Conservation (phyloP, 78 protist species). For the Acrasis kona region DNA sequence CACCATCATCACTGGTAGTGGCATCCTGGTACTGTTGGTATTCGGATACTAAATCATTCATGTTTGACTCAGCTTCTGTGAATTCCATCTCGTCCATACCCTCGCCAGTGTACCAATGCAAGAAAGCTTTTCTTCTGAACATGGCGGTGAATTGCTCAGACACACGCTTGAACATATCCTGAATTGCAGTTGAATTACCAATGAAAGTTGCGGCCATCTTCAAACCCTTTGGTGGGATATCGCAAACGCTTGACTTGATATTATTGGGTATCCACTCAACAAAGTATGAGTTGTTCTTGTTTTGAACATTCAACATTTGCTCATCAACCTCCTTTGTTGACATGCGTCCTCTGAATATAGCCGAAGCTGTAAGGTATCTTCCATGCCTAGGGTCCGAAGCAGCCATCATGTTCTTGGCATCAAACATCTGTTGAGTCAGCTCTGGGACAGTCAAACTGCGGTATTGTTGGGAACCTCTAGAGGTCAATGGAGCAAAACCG, state of each 20-base stretch:
- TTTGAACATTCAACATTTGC: slow-evolving; percentile 88
- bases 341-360: slow-evolving; percentile 93
- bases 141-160: slow-evolving; percentile 91
- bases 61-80: slow-evolving; percentile 63
- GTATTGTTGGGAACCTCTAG: slow-evolving; percentile 67
- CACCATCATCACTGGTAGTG: slow-evolving; percentile 74
- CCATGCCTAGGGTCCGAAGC: slow-evolving; percentile 97
- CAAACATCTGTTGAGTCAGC: slow-evolving; percentile 97
- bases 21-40: slow-evolving; percentile 72
- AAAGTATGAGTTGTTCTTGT: slow-evolving; percentile 89
- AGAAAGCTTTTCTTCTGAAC: slow-evolving; percentile 98
- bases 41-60: slow-evolving; percentile 61
- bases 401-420: slow-evolving; percentile 97
- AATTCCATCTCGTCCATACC: slow-evolving; percentile 70
- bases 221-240: slow-evolving; percentile 92
- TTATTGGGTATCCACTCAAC: slow-evolving; percentile 99
- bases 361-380: slow-evolving; percentile 91
- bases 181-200: slow-evolving; percentile 96
- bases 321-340: slow-evolving; percentile 96
- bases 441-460: slow-evolving; percentile 90
- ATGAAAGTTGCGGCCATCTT: slow-evolving; percentile 94
- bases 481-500: slow-evolving; percentile 93
- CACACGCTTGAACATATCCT: slow-evolving; percentile 95
- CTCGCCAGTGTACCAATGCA: slow-evolving; percentile 98
- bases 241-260: slow-evolving; percentile 93